phyloP scores from a whole-genome alignment of 768 basidiomycete genomes.

The Candolleomyces efflorescens region DNA sequence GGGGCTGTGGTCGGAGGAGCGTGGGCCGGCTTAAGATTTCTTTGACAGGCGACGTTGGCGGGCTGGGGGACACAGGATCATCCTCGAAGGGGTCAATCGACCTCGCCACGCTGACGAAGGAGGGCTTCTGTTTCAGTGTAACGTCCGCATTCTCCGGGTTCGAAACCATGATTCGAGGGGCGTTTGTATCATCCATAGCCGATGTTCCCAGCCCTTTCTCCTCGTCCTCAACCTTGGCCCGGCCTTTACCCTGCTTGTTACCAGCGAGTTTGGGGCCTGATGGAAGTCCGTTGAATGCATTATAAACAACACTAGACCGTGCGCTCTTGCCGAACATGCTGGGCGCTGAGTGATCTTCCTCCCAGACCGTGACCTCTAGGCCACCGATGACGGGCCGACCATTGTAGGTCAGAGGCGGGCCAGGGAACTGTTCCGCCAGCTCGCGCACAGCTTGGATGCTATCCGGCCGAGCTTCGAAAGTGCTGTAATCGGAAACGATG shows the following conservation, averaged over 20 bases:
- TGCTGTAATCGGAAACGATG: conserved; percentile 19
- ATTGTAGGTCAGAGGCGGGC: conserved; percentile 18
- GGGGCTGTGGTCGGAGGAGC: not conserved
- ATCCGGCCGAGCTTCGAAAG: conserved; percentile 33
- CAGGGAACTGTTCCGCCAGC: conserved; percentile 52
- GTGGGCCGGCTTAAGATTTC: not conserved
- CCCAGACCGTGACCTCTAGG: not conserved
- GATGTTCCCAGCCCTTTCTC: not conserved
- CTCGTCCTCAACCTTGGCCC: not conserved
- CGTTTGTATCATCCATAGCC: not conserved
- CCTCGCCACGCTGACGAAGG: not conserved
- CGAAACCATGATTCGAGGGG: not conserved
- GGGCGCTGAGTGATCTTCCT: not conserved
- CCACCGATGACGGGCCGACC: conserved; percentile 4
- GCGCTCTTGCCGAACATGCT: conserved; percentile 1
- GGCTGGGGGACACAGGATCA: not conserved
- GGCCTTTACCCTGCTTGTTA: not conserved
- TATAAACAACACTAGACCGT: not conserved
- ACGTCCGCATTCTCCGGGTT: not conserved
- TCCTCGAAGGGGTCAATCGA: not conserved
- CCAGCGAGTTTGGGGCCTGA: not conserved
- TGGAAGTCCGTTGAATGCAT: not conserved
- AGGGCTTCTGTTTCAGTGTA: not conserved
- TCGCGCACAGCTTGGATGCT: conserved; percentile 44
- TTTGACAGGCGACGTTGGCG: not conserved